A percentile compares a stretch with the other conserved stretches of the same genome.
Evolutionary conservation across 257 asterid genomes (phyloP).

Genomic region (Forsythia suspensa): DNA sequence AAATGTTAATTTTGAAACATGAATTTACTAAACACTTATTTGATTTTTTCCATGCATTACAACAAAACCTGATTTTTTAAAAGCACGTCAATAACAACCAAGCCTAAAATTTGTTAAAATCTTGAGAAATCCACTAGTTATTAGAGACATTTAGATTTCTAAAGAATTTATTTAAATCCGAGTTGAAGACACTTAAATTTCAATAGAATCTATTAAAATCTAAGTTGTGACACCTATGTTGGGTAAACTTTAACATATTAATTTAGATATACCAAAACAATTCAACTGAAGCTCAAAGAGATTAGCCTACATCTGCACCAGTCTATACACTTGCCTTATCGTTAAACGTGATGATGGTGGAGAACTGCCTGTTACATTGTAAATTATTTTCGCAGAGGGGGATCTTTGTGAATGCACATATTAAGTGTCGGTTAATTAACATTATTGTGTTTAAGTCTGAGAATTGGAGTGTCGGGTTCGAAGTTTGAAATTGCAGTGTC

Average conservation of each 20-base stretch:
- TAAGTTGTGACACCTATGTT: too few species aligned
- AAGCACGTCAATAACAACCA: too few species aligned
- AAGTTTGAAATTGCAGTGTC: not conserved
- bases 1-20: too few species aligned
- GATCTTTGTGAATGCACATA: not conserved
- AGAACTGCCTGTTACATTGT: not conserved
- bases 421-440: not conserved
- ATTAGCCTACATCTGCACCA: not conserved
- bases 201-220: too few species aligned
- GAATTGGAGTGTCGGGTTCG: not conserved
- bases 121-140: too few species aligned
- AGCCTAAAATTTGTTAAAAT: too few species aligned
- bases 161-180: too few species aligned
- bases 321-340: not conserved
- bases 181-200: too few species aligned
- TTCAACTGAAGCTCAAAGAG: not conserved
- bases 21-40: too few species aligned
- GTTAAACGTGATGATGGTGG: not conserved
- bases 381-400: not conserved
- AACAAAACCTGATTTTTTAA: too few species aligned
- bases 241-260: not conserved
- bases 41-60: too few species aligned
- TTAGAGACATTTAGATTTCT: too few species aligned
- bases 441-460: not conserved
- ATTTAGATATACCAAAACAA: not conserved